phyloP scores from a whole-genome alignment of 2,329 filamentous ascomycete species.

The Botryotinia calthae region DNA sequence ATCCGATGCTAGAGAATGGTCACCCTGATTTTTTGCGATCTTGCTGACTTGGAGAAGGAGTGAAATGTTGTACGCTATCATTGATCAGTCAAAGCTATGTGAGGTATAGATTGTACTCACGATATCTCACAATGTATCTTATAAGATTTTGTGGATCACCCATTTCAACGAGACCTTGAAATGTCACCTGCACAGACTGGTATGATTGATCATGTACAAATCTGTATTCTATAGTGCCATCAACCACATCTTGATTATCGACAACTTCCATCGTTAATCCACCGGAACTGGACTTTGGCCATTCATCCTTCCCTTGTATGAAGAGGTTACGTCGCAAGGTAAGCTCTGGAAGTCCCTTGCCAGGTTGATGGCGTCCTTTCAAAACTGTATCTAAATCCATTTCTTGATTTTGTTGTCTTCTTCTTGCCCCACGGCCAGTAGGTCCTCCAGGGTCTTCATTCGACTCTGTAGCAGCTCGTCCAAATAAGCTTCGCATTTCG shows the following conservation, averaged over 20 bases:
- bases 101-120: slow-evolving; percentile 36
- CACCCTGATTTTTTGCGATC: slow-evolving; percentile 87
- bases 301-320: slow-evolving; percentile 69
- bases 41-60: slow-evolving; percentile 91
- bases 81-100: slow-evolving; percentile 27
- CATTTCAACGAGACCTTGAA: slow-evolving; percentile 79
- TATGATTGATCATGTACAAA: slow-evolving; percentile 76
- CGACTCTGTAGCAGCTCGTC: slow-evolving; percentile 58
- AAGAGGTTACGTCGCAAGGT: slow-evolving; percentile 63
- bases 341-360: slow-evolving; percentile 56
- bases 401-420: slow-evolving; percentile 45
- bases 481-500: slow-evolving; percentile 81
- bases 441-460: slow-evolving; percentile 47
- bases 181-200: slow-evolving; percentile 69
- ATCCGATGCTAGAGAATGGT: slow-evolving; percentile 81
- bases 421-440: slow-evolving; percentile 40
- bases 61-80: slow-evolving; percentile 78
- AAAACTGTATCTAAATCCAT: slow-evolving; percentile 42
- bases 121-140: slow-evolving; percentile 67
- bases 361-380: slow-evolving; percentile 46
- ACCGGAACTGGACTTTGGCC: slow-evolving; percentile 67
- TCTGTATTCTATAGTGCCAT: slow-evolving; percentile 68
- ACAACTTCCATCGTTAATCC: slow-evolving; percentile 78
- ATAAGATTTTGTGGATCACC: slow-evolving; percentile 80
- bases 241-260: slow-evolving; percentile 41